phyloP scores from a whole-genome alignment of 2,329 filamentous ascomycete species.

The Aspergillus amoenus region DNA sequence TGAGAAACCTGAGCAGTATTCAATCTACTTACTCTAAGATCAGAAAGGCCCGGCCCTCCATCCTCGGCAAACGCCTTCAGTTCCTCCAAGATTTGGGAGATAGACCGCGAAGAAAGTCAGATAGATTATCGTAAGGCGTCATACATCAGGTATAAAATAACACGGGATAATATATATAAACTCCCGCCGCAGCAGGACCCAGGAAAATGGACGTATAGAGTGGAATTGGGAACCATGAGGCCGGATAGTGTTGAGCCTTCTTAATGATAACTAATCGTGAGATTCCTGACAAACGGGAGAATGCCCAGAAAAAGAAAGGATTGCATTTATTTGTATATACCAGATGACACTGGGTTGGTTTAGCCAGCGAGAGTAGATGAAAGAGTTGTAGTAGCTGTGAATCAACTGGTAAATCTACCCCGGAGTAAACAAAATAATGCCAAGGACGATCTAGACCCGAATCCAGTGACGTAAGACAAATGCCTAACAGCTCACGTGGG shows the following conservation, averaged over 20 bases:
- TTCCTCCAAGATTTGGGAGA: background rate
- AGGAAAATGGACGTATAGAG: background rate
- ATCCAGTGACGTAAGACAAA: background rate
- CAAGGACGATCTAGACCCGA: too few species aligned
- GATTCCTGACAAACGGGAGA: background rate
- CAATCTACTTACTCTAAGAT: background rate
- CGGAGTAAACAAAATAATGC: background rate
- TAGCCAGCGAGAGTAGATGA: background rate
- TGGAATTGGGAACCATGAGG: background rate
- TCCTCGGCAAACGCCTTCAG: background rate
- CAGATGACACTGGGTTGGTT: background rate
- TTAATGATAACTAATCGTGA: background rate
- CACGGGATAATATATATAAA: background rate
- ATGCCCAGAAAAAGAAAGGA: background rate
- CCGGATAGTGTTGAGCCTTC: background rate
- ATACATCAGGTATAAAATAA: background rate
- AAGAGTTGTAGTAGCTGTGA: background rate
- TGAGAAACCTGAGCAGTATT: background rate
- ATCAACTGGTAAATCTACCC: background rate
- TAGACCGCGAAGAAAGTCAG: background rate
- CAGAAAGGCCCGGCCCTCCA: background rate
- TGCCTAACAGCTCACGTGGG: background rate
- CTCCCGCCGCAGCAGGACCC: background rate
- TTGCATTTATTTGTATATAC: background rate
- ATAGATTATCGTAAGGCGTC: background rate